Evolutionary conservation across 2,329 filamentous ascomycete genomes (phyloP), one percentile per base, ranked within the genome.

Genomic region (Calonectria leucothoes): DNA sequence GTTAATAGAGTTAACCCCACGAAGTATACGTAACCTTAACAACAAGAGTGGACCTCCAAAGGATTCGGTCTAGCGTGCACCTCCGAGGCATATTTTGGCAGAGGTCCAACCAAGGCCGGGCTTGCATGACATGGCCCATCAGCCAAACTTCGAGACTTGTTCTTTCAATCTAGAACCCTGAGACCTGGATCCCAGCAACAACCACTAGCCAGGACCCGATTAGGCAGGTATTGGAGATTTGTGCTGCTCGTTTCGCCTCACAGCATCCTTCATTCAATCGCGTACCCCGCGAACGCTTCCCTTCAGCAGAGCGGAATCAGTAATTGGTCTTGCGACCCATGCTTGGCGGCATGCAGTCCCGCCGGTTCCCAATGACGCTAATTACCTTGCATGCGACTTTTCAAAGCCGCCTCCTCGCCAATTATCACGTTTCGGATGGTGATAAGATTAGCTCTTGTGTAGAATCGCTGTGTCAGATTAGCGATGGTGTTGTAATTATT

Each of bases 1-100:
- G 25, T 27, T 33, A 17, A 39, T 61, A 61, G 55, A 61, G 55
- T 61, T 61, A 35, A 61, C 55, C 55, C 55, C 55, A 61, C 55
- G 51, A 55, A 55, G 55, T 42, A 61, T 61, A 61, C 55, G 55
- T 61, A 61, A 61, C 55, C 55, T 61, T 39, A 61, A 61, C 12
- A 27, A 27, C 17, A 27, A 25, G 23, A 27, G 55, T 61, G 55
- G 55, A n/a, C 15, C 55, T 4, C 11, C 10, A 14, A 14, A 25
- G 23, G 15, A n/a, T 15, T 61, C 39, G 35, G 31, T 10, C 29
- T 61, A 61, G 55, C 55, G 55, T 23, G 12, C n/a, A 23, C 33
- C 33, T n/a, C 55, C 55, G 55, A 61, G 55, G 55, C 55, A 61
- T 37, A 61, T 27, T 61, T 61, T 39, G 55, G 20, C 4, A 4